phyloP scores from a whole-genome alignment of 2,329 filamentous ascomycete species.

The Neopestalotiopsis rosae region DNA sequence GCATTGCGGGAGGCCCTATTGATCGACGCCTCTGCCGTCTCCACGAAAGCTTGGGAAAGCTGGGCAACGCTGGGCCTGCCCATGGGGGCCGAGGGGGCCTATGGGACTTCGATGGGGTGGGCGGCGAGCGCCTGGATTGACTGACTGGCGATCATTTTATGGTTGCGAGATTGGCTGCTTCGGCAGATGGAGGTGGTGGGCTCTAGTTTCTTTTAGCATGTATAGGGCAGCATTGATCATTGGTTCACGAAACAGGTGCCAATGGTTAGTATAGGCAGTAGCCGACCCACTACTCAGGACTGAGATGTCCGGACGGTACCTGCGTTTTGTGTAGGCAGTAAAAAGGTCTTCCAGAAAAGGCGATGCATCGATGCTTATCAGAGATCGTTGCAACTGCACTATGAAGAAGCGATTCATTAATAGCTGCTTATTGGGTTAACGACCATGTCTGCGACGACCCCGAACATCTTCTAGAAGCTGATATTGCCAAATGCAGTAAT shows the following conservation, averaged over 20 bases:
- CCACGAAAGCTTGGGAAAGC: not conserved
- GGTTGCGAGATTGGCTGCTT: not conserved
- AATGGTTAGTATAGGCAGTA: not conserved
- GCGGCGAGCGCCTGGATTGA: too few species aligned
- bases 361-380: not conserved
- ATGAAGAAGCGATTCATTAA: not conserved
- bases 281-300: not conserved
- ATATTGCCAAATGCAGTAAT: not conserved
- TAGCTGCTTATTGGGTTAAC: not conserved
- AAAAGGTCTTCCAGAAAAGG: not conserved
- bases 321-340: not conserved
- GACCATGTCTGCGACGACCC: not conserved
- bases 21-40: not conserved
- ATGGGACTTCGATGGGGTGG: too few species aligned
- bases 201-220: not conserved
- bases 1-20: not conserved
- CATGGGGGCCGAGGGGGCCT: not conserved
- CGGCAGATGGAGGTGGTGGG: not conserved
- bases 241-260: not conserved
- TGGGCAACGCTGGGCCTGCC: not conserved
- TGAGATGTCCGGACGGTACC: not conserved
- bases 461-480: not conserved
- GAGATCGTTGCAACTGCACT: not conserved
- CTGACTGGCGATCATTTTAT: not conserved
- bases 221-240: not conserved